Percentiles rank a stretch among this genome's conserved stretches.
Evolutionary conservation across 2,329 filamentous ascomycete genomes (phyloP).

Genomic region (Neofusicoccum laricinum): DNA sequence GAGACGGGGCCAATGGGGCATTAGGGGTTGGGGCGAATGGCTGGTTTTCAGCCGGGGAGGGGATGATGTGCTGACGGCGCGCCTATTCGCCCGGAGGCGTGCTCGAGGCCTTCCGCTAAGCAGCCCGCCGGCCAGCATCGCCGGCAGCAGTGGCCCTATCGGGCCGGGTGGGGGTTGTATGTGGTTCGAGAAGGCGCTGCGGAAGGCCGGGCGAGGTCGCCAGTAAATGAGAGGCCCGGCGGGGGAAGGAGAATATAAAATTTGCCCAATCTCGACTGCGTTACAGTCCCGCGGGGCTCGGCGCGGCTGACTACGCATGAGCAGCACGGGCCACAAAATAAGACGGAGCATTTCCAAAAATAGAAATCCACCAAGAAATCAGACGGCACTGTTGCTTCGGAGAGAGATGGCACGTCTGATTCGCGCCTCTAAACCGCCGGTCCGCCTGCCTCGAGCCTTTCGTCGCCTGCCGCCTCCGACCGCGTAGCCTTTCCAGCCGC

Average conservation of each 20-base stretch:
- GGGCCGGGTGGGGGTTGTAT: not conserved
- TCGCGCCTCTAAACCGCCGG: not conserved
- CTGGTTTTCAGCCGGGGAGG: not conserved
- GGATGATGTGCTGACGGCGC: not conserved
- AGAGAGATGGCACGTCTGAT: constrained; percentile 11
- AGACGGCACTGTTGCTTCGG: constrained; percentile 12
- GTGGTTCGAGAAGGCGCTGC: not conserved
- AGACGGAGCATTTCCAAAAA: constrained; percentile 16
- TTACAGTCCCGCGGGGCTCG: constrained; percentile 1
- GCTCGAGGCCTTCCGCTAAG: not conserved
- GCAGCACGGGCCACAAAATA: constrained; percentile 11
- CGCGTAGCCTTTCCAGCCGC: not conserved
- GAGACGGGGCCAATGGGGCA: not conserved
- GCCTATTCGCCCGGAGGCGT: not conserved
- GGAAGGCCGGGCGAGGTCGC: not conserved
- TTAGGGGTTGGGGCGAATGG: not conserved
- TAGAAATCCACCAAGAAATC: constrained; percentile 16
- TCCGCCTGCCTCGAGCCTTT: not conserved
- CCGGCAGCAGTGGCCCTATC: not conserved
- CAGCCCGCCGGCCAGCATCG: not conserved
- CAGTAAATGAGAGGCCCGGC: not conserved
- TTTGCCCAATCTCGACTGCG: constrained; percentile 12
- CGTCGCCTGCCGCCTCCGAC: constrained; percentile 4
- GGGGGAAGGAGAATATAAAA: not conserved
- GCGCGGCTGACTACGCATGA: constrained; percentile 11